Percentiles rank a stretch among this genome's conserved stretches.
Evolutionary conservation across 192 early-diverging fungal species (phyloP).

Genomic region (Gryganskiella cystojenkinii): DNA sequence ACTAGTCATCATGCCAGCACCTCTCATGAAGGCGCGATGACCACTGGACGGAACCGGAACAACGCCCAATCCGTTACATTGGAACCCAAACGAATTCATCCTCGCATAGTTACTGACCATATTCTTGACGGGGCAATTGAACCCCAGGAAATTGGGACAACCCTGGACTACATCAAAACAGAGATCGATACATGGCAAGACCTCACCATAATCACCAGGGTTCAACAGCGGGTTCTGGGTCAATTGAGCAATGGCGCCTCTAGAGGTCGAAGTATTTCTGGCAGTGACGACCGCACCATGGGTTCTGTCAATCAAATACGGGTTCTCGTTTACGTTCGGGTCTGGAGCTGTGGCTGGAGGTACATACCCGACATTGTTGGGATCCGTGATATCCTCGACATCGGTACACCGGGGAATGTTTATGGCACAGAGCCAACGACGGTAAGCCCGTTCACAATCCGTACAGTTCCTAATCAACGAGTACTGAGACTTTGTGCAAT

Average conservation of each 20-base stretch:
- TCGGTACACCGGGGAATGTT: conserved; percentile 66
- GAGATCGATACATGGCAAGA: conserved; percentile 67
- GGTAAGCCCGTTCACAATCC: conserved; percentile 64
- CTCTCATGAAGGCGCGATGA: neutral
- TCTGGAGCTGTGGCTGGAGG: conserved; percentile 1
- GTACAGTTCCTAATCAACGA: conserved; percentile 66
- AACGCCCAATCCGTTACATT: conserved; percentile 43
- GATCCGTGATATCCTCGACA: conserved; percentile 31
- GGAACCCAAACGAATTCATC: conserved; percentile 38
- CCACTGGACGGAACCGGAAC: conserved; percentile 29
- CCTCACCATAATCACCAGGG: conserved; percentile 56
- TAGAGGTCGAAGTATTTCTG: conserved; percentile 20
- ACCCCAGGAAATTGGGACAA: conserved; percentile 65
- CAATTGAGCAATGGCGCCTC: conserved; percentile 21
- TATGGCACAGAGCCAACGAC: conserved; percentile 65
- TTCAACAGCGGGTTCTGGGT: conserved; percentile 45
- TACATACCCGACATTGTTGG: conserved; percentile 23
- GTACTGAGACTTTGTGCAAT: conserved; percentile 62
- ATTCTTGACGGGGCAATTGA: conserved; percentile 61
- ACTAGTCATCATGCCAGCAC: neutral
- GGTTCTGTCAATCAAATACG: conserved; percentile 37
- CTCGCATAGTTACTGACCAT: conserved; percentile 48
- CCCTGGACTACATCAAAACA: conserved; percentile 68
- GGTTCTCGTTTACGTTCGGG: conserved; percentile 12
- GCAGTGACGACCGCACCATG: conserved; percentile 25